A percentile compares a stretch with the other conserved stretches of the same genome.
Evolutionary conservation across 164 flowering plant species (phyloP).

Genomic region (Tetrastigma voinierianum): DNA sequence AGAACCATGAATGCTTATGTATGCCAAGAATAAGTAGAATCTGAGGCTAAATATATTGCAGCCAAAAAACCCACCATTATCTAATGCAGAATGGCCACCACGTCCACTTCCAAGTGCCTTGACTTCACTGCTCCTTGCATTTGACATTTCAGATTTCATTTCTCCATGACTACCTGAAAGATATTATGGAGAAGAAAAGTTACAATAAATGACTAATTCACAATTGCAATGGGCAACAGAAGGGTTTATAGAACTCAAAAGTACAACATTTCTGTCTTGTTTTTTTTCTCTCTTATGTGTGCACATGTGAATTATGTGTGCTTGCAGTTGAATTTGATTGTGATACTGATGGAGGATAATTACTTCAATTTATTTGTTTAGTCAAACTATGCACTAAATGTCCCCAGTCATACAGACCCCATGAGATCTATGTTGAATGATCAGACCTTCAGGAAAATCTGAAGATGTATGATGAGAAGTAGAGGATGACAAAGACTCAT

Average conservation of each 20-base stretch:
- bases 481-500: slow-evolving; percentile 57
- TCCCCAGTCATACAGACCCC: not conserved
- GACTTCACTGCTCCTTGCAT: slow-evolving; percentile 40
- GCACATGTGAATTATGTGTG: not conserved
- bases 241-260: not conserved
- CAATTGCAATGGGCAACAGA: not conserved
- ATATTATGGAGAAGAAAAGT: not conserved
- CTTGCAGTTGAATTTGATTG: too few species aligned
- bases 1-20: not conserved
- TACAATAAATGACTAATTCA: not conserved
- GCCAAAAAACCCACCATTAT: slow-evolving; percentile 37
- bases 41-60: not conserved
- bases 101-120: slow-evolving; percentile 54
- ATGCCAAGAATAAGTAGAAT: not conserved
- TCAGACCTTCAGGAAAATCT: slow-evolving; percentile 55
- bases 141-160: slow-evolving; percentile 32
- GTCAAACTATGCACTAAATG: not conserved
- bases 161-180: slow-evolving; percentile 33
- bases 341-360: not conserved
- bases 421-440: not conserved
- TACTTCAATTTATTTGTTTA: not conserved
- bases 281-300: not conserved
- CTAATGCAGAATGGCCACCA: slow-evolving; percentile 28
- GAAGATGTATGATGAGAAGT: slow-evolving; percentile 37
- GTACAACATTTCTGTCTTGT: not conserved